Percentiles rank a stretch among this genome's conserved stretches.
Conservation (phyloP, 2,329 filamentous ascomycete species). For the Chaetomium strumarium region DNA sequence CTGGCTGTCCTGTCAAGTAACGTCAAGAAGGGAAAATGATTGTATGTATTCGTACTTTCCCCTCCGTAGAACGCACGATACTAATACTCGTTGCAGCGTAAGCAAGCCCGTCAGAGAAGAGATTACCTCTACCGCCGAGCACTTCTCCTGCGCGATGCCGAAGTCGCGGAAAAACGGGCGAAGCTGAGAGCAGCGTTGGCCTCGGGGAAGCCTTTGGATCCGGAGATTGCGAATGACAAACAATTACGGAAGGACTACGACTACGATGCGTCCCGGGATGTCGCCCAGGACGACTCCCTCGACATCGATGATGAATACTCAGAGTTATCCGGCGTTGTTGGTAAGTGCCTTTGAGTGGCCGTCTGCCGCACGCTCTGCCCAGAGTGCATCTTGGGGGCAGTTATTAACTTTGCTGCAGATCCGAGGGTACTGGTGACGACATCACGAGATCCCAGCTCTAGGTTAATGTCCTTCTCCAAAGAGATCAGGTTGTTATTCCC, state of each 20-base stretch:
- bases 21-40: slow-evolving; percentile 22
- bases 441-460: slow-evolving; percentile 76
- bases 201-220: slow-evolving; percentile 78
- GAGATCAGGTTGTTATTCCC: slow-evolving; percentile 43
- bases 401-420: slow-evolving; percentile 12
- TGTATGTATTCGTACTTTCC: slow-evolving; percentile 13
- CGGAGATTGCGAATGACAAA: slow-evolving; percentile 80
- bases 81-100: slow-evolving; percentile 41
- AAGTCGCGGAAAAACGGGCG: slow-evolving; percentile 85
- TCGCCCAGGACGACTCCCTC: slow-evolving; percentile 60
- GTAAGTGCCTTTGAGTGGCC: slow-evolving; percentile 39
- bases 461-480: slow-evolving; percentile 86
- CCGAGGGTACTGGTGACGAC: slow-evolving; percentile 83
- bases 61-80: background rate
- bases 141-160: slow-evolving; percentile 79
- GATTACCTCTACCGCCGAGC: slow-evolving; percentile 91
- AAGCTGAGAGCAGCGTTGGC: slow-evolving; percentile 82
- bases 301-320: slow-evolving; percentile 87
- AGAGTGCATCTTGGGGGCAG: background rate
- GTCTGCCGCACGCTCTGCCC: background rate
- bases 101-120: slow-evolving; percentile 71
- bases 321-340: slow-evolving; percentile 82
- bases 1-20: background rate
- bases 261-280: slow-evolving; percentile 80
- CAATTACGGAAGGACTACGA: slow-evolving; percentile 79